Base-by-base conservation (phyloP, 768 basidiomycete species). In the Agaricus sinodeliciosus region DNA sequence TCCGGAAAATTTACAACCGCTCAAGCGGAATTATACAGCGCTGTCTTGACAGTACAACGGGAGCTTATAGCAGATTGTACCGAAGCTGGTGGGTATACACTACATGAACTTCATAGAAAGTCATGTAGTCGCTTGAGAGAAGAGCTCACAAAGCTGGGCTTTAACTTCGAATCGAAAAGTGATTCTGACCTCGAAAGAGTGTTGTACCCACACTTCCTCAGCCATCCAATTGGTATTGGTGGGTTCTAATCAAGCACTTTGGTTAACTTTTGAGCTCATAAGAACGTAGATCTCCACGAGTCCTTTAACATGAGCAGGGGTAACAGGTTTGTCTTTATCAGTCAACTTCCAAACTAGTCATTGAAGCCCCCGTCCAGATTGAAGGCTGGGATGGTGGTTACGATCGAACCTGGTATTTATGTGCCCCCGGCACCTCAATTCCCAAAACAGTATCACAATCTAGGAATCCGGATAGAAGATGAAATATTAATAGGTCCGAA, bases 401-500 rank as follows among this genome's bases (percentile, higher is more conserved):
- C 94, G 0, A 78, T 97, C 54, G 94, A 96, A 62, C 92, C 91
- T 55, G 90, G 87, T 82, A 59, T 95, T 28, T 97, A 96, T 63
- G 90, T 99, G 36, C 96, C 95, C 3, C 82, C 85, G 1, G 75
- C 78, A 6, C 62, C 82, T 2, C 72, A 80, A 42, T 97, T 90
- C 66, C 96, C 95, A 2, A 86, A 80, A 58, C 80, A 81, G 48
- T 98, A 93, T 68, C 94, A 95, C 59, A 87, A 92, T 57, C 79
- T 96, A 26, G 93, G 90, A 6, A 85, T 98, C 55, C 82, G 95
- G 43, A 92, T 99, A 60, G 95, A 95, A 82, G 90, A 93, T 57
- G 88, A 90, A 58, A 81, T 94, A 1, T 69, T 90, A 7, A 74
- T 90, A 2, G 80, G 82, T 5, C 71, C 79, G 56, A 66, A 82